Evolutionary conservation across 2,329 filamentous ascomycete species (phyloP).

Genomic region (Penicillium sp.): DNA sequence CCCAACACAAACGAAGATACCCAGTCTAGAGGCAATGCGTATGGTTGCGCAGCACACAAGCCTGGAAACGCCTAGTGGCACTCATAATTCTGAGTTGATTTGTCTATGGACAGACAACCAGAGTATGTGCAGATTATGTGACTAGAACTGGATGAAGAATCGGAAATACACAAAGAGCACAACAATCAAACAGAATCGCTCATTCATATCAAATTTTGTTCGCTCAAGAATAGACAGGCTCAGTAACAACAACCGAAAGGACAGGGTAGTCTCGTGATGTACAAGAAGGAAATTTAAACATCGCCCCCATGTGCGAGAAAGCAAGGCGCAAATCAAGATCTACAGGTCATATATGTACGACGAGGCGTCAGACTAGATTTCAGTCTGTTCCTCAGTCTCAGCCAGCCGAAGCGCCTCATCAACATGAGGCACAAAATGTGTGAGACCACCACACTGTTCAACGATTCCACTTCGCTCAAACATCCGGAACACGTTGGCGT

Average conservation of each 20-base stretch:
- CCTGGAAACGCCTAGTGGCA: background rate
- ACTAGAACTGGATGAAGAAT: background rate
- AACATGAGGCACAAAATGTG: constrained; percentile 81
- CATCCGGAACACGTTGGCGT: constrained; percentile 68
- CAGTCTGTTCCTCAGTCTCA: constrained; percentile 68
- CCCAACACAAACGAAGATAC: background rate
- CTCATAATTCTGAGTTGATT: background rate
- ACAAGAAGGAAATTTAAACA: background rate
- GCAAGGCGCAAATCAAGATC: background rate
- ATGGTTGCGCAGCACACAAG: background rate
- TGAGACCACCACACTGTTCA: constrained; percentile 75
- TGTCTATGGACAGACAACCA: background rate
- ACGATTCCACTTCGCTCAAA: constrained; percentile 85
- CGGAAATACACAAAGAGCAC: background rate
- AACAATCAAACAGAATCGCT: background rate
- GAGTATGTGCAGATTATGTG: background rate
- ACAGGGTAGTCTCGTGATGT: background rate
- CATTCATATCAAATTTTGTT: background rate
- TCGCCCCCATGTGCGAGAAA: too few species aligned
- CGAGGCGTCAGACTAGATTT: constrained; percentile 30
- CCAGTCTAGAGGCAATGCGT: too few species aligned
- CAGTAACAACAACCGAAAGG: background rate
- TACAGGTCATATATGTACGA: background rate
- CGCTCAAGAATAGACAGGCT: background rate
- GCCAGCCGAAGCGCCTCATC: constrained; percentile 82